phyloP scores from a whole-genome alignment of 345 rosid species.

The Eutrema heterophyllum region DNA sequence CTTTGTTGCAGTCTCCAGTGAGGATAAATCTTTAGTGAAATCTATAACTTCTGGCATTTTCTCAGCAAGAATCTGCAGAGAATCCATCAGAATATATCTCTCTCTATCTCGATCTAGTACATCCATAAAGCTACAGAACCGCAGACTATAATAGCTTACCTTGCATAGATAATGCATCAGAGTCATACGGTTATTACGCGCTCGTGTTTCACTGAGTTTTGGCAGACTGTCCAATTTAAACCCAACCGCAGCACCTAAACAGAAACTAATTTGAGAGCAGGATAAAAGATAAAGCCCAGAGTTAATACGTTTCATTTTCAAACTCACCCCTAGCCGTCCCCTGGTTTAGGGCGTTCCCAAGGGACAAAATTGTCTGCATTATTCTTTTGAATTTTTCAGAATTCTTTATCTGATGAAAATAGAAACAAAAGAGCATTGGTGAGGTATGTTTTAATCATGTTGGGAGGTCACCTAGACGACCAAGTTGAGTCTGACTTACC shows the following conservation, averaged over 20 bases:
- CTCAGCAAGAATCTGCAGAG: constrained; percentile 73
- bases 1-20: constrained; percentile 76
- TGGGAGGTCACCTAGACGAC: neutral
- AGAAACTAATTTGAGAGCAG: constrained; percentile 12
- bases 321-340: constrained; percentile 96
- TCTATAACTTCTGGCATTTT: constrained; percentile 81
- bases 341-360: constrained; percentile 94
- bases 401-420: constrained; percentile 27
- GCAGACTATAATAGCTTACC: constrained; percentile 38
- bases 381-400: constrained; percentile 73
- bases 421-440: neutral
- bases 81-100: constrained; percentile 14
- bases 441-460: neutral
- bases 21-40: constrained; percentile 60
- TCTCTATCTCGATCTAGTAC: neutral
- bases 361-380: constrained; percentile 90
- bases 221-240: constrained; percentile 93
- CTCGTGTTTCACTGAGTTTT: constrained; percentile 87
- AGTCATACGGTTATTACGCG: constrained; percentile 85
- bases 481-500: constrained; percentile 38
- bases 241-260: constrained; percentile 79
- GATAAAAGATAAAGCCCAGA: constrained; percentile 2
- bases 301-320: neutral
- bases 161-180: constrained; percentile 98
- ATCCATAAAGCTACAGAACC: neutral